Conservation (phyloP, 257 asterid genomes). For the Buddleja alternifolia region DNA sequence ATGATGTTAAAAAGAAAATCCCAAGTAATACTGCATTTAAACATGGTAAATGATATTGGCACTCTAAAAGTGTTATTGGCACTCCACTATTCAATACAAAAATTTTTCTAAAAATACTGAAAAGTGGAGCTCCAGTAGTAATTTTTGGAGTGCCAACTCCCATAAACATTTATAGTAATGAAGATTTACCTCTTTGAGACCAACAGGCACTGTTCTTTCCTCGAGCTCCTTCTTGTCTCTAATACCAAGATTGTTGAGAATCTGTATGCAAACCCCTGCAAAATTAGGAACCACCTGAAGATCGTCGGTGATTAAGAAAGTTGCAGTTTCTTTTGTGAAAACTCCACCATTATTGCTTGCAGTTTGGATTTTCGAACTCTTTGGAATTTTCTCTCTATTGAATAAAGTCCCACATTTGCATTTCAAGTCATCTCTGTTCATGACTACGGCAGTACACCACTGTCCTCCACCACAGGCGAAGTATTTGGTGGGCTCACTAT, state of each 20-base stretch:
- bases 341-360: background rate
- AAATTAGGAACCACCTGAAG: background rate
- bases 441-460: too few species aligned
- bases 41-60: too few species aligned
- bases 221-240: background rate
- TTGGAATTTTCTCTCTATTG: background rate
- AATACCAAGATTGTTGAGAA: background rate
- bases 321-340: background rate
- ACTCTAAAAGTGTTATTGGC: too few species aligned
- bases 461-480: background rate
- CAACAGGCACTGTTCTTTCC: conserved; percentile 4
- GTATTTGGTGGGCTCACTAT: background rate
- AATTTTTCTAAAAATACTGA: too few species aligned
- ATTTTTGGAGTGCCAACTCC: too few species aligned
- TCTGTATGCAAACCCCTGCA: background rate
- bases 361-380: too few species aligned
- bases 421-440: background rate
- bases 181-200: conserved; percentile 23
- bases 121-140: too few species aligned
- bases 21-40: too few species aligned
- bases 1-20: background rate
- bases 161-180: too few species aligned
- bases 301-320: conserved; percentile 16
- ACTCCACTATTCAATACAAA: too few species aligned
- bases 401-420: conserved; percentile 11